phyloP scores from a whole-genome alignment of 2,329 filamentous ascomycete species.

The Cadophora luteo-olivacea region DNA sequence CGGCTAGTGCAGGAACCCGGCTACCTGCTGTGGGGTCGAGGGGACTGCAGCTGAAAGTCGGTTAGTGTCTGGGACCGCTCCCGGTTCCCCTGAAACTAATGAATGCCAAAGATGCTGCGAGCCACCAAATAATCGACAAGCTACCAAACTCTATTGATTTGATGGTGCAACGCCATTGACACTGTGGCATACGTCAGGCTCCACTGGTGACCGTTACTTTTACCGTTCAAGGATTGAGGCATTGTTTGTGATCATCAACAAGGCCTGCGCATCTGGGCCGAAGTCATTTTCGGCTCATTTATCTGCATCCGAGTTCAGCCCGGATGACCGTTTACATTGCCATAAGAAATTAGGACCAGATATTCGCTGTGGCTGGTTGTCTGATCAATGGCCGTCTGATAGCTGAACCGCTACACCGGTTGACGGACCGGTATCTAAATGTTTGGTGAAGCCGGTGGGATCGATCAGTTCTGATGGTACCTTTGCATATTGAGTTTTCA shows the following conservation, averaged over 20 bases:
- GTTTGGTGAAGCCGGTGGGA: no score
- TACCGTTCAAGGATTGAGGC: neutral
- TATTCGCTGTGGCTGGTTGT: neutral
- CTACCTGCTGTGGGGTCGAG: neutral
- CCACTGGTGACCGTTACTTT: neutral
- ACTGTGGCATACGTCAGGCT: neutral
- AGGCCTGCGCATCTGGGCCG: neutral
- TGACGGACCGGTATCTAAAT: neutral
- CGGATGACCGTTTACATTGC: neutral
- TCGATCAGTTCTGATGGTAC: no score
- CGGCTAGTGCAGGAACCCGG: constrained; percentile 4
- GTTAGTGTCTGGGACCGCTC: neutral
- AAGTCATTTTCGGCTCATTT: neutral
- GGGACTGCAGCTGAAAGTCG: neutral
- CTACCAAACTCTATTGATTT: neutral
- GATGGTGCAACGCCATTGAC: neutral
- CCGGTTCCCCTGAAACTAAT: neutral
- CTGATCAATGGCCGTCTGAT: no score
- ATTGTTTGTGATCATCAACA: neutral
- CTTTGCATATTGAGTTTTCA: no score
- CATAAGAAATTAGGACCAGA: neutral
- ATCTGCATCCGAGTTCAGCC: neutral
- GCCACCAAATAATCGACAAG: neutral
- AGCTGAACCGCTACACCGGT: neutral
- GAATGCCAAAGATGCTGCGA: neutral